Evolutionary conservation across 495 filamentous ascomycete species (phyloP).

Genomic region (Lepidopterella palustris): DNA sequence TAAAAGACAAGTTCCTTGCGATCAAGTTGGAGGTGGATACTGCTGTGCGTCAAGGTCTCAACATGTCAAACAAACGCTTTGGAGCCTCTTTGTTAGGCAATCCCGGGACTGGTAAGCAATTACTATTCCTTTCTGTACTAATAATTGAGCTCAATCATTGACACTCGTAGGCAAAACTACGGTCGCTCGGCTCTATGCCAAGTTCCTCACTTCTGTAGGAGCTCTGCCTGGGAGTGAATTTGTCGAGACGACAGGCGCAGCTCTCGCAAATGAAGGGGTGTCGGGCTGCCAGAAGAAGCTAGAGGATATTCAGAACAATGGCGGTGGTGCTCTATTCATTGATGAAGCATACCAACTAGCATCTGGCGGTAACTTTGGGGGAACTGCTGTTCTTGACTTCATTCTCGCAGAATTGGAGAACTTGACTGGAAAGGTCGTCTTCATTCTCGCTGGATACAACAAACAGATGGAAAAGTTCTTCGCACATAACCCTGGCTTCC

Average conservation of each 20-base stretch:
- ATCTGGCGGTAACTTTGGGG: constrained; percentile 37
- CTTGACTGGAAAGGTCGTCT: constrained; percentile 62
- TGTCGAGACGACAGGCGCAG: constrained; percentile 60
- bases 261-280: constrained; percentile 55
- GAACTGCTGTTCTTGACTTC: constrained; percentile 59
- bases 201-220: constrained; percentile 54
- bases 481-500: constrained; percentile 64
- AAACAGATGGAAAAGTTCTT: constrained; percentile 74
- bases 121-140: not conserved
- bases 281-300: constrained; percentile 48
- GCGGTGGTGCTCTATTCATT: constrained; percentile 61
- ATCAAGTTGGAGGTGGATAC: constrained; percentile 64
- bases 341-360: constrained; percentile 70
- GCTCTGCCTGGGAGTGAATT: constrained; percentile 43
- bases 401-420: constrained; percentile 70
- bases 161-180: constrained; percentile 62
- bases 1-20: constrained; percentile 54
- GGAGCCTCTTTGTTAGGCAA: constrained; percentile 62
- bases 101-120: constrained; percentile 60
- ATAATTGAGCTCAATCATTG: not conserved
- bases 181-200: constrained; percentile 66
- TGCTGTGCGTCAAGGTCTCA: constrained; percentile 46
- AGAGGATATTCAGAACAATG: constrained; percentile 45
- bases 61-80: constrained; percentile 52
- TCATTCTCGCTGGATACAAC: constrained; percentile 69